Base-by-base conservation (phyloP, 2,329 filamentous ascomycete species). In the Byssochlamys sp. region DNA sequence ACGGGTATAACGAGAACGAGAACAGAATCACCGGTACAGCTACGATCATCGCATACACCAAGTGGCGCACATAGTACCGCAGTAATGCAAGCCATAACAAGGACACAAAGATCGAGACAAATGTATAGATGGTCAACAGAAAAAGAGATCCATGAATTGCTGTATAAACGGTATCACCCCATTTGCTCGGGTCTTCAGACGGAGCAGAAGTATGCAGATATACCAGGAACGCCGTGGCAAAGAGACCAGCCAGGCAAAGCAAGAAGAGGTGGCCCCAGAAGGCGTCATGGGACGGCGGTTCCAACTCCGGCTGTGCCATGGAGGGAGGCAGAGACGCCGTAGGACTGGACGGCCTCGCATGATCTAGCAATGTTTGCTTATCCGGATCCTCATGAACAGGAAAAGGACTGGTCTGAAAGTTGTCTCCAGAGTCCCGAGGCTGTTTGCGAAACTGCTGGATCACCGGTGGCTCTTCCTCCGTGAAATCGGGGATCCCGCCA, bases 81-180 rank as follows among this genome's bases (percentile, higher is more conserved):
- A 99, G 78, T 1, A 95, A 79, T 1, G 91, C 89, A 60, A 99
- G 82, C 94, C 94, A 99, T 27, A 96, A 73, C 35, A 96, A 79
- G 1, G 92, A 92, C 24, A 97, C 89, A 35, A 95, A 78, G 45
- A 96, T 79, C 0, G 94, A 88, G n/a, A 96, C 86, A 19, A 97
- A 72, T 0, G 94, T 97, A 73, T 97, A 95, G 55, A 94, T 84
- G 1, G 90, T 89, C 49, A 99, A 84, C 63, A 97, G 86, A 68
- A 94, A 87, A 67, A 95, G 94, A 0, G 91, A 96, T 54, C 86
- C 85, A 65, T 89, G 87, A 35, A 99, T 77, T 3, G 90, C 91
- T 12, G 88, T 90, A 73, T 99, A 99, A 58, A 99, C 90, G 1
- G 92, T 96, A 72, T 99, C 94, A 12, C 91, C 92, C 57, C 95